A percentile compares a stretch with the other conserved stretches of the same genome.
phyloP scores from a whole-genome alignment of 2,329 filamentous ascomycete genomes.

The Rosellinia necatrix region DNA sequence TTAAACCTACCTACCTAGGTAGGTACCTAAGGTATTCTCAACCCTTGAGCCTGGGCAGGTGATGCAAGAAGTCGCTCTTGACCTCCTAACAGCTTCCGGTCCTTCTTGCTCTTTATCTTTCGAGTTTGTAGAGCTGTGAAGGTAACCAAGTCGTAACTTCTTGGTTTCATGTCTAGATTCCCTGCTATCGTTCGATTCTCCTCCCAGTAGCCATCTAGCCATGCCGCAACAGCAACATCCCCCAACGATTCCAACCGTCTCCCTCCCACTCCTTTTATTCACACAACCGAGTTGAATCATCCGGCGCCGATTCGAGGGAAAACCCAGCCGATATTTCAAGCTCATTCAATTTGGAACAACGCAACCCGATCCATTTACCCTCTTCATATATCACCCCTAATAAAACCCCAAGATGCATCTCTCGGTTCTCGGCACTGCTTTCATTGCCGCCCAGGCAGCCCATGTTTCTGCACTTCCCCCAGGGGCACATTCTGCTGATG shows the following conservation, averaged over 20 bases:
- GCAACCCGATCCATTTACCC: background rate
- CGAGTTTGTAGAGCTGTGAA: background rate
- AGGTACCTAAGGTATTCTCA: too few relatives aligned
- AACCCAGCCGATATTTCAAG: background rate
- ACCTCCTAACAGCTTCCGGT: background rate
- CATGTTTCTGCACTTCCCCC: slow-evolving; percentile 23
- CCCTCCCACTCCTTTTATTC: slow-evolving; percentile 2
- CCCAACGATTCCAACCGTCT: background rate
- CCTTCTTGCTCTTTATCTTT: slow-evolving; percentile 1
- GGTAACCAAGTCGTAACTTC: slow-evolving; percentile 3
- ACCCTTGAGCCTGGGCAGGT: background rate
- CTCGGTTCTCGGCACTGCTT: slow-evolving; percentile 12
- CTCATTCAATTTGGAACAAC: slow-evolving; percentile 4
- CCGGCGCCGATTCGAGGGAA: background rate
- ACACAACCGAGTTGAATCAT: background rate
- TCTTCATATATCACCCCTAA: background rate
- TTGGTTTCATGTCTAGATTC: background rate
- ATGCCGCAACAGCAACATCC: background rate
- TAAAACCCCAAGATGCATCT: slow-evolving; percentile 21
- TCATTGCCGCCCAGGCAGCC: slow-evolving; percentile 20
- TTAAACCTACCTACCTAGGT: too few relatives aligned
- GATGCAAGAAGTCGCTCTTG: slow-evolving; percentile 2
- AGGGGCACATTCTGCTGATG: slow-evolving; percentile 6
- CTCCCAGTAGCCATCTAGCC: background rate
- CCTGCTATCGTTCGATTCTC: background rate